These are phyloP conservation scores for Blastobotrys peoriensis DNA, from an alignment of 805 yeast genomes.

Conservation along the genomic window DNA sequence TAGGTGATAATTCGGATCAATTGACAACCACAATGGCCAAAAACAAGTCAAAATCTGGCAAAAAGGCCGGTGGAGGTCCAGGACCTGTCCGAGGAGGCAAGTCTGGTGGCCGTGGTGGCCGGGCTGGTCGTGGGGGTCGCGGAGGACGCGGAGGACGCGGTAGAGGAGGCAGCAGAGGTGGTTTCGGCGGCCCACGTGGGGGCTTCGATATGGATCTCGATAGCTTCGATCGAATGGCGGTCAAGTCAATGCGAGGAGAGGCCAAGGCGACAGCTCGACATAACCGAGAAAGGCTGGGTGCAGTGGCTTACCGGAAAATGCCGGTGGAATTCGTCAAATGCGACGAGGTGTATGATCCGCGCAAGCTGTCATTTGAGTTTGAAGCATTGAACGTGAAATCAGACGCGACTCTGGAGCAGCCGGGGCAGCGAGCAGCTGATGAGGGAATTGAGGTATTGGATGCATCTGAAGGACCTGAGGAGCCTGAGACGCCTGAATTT, in stretches of 20 bases:
- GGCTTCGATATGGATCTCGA: neutral
- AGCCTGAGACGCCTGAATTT: neutral
- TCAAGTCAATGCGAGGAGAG: constrained; percentile 3
- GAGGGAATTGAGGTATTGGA: no score
- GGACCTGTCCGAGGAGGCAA: neutral
- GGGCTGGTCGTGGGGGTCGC: neutral
- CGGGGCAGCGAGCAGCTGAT: neutral
- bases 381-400: neutral
- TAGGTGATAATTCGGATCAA: no score
- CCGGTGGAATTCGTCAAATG: constrained; percentile 3
- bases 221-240: neutral
- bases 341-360: constrained; percentile 1
- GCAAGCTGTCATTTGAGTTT: neutral
- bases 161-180: neutral
- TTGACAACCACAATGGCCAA: no score
- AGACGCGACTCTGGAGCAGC: neutral
- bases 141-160: neutral
- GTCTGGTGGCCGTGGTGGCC: neutral
- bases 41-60: no score
- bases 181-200: neutral
- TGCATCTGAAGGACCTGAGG: no score
- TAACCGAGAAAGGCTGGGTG: neutral
- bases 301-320: neutral
- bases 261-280: neutral
- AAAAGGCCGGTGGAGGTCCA: no score